A percentile compares a stretch with the other conserved stretches of the same genome.
These are phyloP conservation scores for Chaetomiaceae sp. DNA, from an alignment of 2,329 filamentous ascomycete species.

Conservation along the genomic window DNA sequence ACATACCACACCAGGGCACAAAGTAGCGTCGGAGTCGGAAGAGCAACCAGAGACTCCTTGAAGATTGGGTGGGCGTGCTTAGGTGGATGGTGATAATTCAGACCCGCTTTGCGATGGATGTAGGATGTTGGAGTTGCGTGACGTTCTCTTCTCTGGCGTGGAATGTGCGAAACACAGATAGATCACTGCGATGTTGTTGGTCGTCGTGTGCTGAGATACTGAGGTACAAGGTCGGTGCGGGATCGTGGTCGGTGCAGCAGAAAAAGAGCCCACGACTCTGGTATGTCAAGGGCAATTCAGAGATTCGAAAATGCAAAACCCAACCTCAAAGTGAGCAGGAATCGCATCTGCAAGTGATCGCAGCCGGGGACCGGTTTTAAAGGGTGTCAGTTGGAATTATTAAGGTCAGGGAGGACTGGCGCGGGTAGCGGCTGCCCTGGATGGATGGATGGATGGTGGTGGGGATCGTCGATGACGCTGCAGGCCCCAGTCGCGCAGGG, in stretches of 20 bases:
- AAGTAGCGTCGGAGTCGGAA: neutral
- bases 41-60: neutral
- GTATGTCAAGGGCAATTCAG: no score
- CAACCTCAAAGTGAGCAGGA: no score
- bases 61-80: no score
- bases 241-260: neutral
- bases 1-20: neutral
- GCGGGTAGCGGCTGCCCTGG: conserved; percentile 20
- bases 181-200: no score
- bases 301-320: neutral
- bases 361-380: conserved; percentile 7
- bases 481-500: conserved; percentile 18
- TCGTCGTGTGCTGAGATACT: no score
- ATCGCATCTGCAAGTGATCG: neutral
- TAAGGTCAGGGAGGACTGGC: conserved; percentile 12
- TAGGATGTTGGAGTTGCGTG: no score
- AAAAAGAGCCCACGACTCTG: neutral
- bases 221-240: neutral
- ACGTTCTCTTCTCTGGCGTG: no score
- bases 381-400: conserved; percentile 6
- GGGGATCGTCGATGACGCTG: conserved; percentile 27
- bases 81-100: no score
- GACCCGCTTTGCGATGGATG: no score
- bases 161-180: no score
- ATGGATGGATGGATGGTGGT: no score